Base-by-base conservation (phyloP, 176 grass and related monocot species). In the Phragmites australis region DNA sequence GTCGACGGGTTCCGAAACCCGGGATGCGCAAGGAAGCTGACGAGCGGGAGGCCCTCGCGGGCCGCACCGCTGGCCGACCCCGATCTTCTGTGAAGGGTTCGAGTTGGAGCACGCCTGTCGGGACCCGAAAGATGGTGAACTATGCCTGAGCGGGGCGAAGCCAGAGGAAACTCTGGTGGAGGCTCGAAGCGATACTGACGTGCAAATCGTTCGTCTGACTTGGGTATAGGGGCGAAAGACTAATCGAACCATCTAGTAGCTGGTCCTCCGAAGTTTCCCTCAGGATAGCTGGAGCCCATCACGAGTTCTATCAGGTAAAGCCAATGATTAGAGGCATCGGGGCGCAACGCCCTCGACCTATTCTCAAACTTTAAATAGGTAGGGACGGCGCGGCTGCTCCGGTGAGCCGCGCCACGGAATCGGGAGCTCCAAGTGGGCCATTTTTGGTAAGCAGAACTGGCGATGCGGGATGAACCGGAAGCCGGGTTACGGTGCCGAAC, bases 81-180 rank as follows among this genome's bases (percentile, higher is more conserved):
- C 19, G 83, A 90, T 86, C 88, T 90, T 90, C 48, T 86, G 82
- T 91, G 89, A 88, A 91, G 89, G 85, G 89, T 91, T 91, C 77
- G 85, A 91, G 89, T 91, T 88, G 89, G 85, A 91, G 85, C 85
- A 91, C 57, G 85, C 89, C 67, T 89, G 83, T 93, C 87, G 83
- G 87, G 90, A 93, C 90, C 83, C 86, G 74, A 92, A 92, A 92
- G 86, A 92, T 89, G 90, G 90, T 92, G 82, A 91, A 91, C 84
- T 91, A 87, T 91, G 89, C 89, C 79, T 86, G 83, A 90, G 88
- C 83, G 83, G 81, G 88, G 88, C 79, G 72, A 88, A 83, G 86
- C 86, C 68, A 87, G 88, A 90, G 88, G 90, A 92, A 92, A 92
- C 90, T 86, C 82, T 89, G 83, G 90, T 92, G 86, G 90, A 92